These are phyloP conservation scores for Discostella pseudostelligera DNA, from an alignment of 108 stramenopile genomes.

Conservation along the genomic window DNA sequence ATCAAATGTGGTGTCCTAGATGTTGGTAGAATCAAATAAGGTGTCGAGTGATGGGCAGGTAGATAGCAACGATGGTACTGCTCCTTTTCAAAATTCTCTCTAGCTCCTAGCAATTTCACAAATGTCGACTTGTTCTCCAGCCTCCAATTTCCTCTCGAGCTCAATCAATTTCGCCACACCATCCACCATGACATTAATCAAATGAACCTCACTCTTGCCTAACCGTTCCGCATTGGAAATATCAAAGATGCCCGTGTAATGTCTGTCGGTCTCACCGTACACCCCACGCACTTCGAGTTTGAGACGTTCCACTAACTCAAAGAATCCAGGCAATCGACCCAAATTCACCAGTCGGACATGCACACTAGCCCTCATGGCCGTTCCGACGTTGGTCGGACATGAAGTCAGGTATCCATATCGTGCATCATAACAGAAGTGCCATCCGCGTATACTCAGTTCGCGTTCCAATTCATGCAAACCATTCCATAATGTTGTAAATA, in stretches of 20 bases:
- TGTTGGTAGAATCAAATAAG: no score
- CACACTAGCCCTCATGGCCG: conserved; percentile 82
- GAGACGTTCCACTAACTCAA: conserved; percentile 56
- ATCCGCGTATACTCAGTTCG: conserved; percentile 51
- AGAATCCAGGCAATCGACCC: conserved; percentile 62
- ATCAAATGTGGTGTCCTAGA: no score
- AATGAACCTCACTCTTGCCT: conserved; percentile 87
- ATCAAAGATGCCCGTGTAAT: conserved; percentile 75
- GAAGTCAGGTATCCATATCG: conserved; percentile 74
- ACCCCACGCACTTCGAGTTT: conserved; percentile 58
- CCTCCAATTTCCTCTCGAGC: conserved; percentile 72
- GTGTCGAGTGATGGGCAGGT: no score
- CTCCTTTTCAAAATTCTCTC: no score
- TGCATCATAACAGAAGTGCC: conserved; percentile 54
- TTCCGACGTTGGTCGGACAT: conserved; percentile 88
- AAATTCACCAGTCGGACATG: conserved; percentile 79
- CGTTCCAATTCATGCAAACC: conserved; percentile 62
- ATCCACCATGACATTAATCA: conserved; percentile 91
- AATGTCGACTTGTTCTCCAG: conserved; percentile 62
- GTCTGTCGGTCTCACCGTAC: conserved; percentile 46
- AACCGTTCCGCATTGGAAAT: conserved; percentile 87
- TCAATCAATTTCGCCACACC: conserved; percentile 84
- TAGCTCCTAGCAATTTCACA: conserved; percentile 32
- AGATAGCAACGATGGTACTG: no score
- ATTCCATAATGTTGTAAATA: conserved; percentile 69